phyloP scores from a whole-genome alignment of 257 asterid species.

The Capsicum baccatum region DNA sequence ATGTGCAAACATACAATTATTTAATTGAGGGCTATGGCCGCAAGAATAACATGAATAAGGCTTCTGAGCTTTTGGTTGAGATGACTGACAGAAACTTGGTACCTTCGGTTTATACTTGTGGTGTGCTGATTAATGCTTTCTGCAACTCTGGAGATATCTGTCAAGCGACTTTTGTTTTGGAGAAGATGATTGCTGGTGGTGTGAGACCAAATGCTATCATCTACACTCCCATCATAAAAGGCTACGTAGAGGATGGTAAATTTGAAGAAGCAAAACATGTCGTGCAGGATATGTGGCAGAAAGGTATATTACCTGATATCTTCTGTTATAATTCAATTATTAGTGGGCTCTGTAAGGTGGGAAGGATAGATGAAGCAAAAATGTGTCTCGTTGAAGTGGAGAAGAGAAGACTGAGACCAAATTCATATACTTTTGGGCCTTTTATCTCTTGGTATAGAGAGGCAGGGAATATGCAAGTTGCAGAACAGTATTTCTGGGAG shows the following conservation, averaged over 20 bases:
- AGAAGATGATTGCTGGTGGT: constrained; percentile 59
- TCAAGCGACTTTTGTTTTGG: constrained; percentile 59
- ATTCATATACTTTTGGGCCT: constrained; percentile 79
- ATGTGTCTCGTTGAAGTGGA: constrained; percentile 58
- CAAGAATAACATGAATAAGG: constrained; percentile 57
- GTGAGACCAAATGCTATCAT: constrained; percentile 61
- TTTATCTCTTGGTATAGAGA: constrained; percentile 64
- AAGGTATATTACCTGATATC: constrained; percentile 69
- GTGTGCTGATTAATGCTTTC: constrained; percentile 62
- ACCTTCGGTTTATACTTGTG: constrained; percentile 66
- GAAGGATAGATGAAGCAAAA: constrained; percentile 73
- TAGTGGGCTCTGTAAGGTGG: constrained; percentile 73
- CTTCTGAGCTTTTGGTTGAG: constrained; percentile 61
- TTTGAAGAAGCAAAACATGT: constrained; percentile 65
- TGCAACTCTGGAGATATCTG: constrained; percentile 60
- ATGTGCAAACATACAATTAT: constrained; percentile 64
- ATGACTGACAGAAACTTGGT: constrained; percentile 71
- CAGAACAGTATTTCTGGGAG: constrained; percentile 66
- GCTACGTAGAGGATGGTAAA: constrained; percentile 60
- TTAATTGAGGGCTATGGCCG: constrained; percentile 67
- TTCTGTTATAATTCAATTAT: constrained; percentile 72
- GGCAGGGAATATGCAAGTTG: constrained; percentile 64
- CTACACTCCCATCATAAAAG: constrained; percentile 61
- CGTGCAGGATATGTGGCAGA: constrained; percentile 71
- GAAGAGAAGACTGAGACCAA: constrained; percentile 63